Base-by-base conservation (phyloP, 2,329 filamentous ascomycete species). In the Colletotrichum acutatum region DNA sequence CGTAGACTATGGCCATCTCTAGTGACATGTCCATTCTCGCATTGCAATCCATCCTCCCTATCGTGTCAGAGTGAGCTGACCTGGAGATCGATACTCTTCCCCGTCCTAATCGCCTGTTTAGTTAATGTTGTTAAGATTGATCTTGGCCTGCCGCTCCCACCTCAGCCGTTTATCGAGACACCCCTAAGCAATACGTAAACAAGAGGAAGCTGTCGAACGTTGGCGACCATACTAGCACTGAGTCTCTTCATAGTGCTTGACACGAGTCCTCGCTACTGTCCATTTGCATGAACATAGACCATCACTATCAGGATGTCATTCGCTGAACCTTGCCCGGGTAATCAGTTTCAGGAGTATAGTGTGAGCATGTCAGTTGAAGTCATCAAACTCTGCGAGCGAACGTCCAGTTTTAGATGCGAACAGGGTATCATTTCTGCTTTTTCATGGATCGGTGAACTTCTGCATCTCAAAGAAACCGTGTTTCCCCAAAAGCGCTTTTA, bases 401-500 rank as follows among this genome's bases (percentile, higher is more conserved):
- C 2, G 4, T 34, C 4, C 11, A 34, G 11, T 34, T 2, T 3
- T 34, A 2, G 11, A 11, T 53, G 26, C 59, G 26, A 68, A 69
- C 24, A 69, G 70, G 71, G 71, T 73, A 73, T 73, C 71, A 71
- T 63, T 53, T 73, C 53, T 26, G 2, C 30, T 52, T 19, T 28
- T 68, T 22, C 16, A 24, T 22, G n/a, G 26, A n/a, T 53, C n/a
- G 34, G 19, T 52, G 8, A n/a, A 16, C 28, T 68, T 24, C 42
- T 42, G 46, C 3, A 24, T 19, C 30, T 46, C 4, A n/a, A 28
- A 42, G n/a, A 42, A 12, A 2, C 19, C 14, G 5, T 28, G 16
- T 9, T 6, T 26, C 42, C n/a, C 37, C 2, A 16, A 14, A 24
- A n/a, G 42, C 8, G 19, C 42, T n/a, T 37, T 54, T 28, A 12